Percentiles rank a stretch among this genome's conserved stretches.
Conservation (phyloP, 1,284 basidiomycete species). For the Tylopilus orsonianus region DNA sequence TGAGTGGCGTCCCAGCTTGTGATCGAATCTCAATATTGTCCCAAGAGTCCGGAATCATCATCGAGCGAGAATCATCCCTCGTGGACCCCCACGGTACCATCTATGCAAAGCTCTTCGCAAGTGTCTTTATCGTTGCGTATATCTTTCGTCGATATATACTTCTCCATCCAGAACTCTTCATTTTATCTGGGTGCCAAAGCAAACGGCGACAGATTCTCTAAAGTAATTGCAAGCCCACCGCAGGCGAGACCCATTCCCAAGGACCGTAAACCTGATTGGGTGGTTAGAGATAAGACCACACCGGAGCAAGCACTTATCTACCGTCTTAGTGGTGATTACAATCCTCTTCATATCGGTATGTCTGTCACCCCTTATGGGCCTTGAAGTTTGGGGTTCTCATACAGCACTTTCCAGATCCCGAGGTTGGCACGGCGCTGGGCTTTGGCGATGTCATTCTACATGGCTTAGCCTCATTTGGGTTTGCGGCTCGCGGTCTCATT, state of each 20-base stretch:
- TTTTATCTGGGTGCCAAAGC: constrained; percentile 78
- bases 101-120: constrained; percentile 74
- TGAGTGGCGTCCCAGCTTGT: constrained; percentile 28
- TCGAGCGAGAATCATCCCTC: constrained; percentile 64
- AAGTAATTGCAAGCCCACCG: constrained; percentile 65
- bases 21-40: neutral
- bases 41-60: constrained; percentile 73
- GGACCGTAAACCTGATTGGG: constrained; percentile 66
- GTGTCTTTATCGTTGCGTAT: constrained; percentile 19
- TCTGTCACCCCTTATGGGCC: neutral
- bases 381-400: neutral
- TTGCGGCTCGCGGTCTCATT: constrained; percentile 72
- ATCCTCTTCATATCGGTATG: constrained; percentile 79
- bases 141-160: neutral
- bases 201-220: constrained; percentile 65
- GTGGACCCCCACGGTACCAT: constrained; percentile 60
- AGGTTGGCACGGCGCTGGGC: constrained; percentile 64
- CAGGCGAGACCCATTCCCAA: constrained; percentile 68
- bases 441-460: constrained; percentile 84
- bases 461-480: constrained; percentile 77
- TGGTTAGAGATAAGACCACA: constrained; percentile 66
- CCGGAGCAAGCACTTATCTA: constrained; percentile 77
- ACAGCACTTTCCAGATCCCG: constrained; percentile 52
- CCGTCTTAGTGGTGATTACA: constrained; percentile 83
- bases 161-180: constrained; percentile 51